phyloP scores from a whole-genome alignment of 2,329 filamentous ascomycete genomes.

The Xylariaceae sp. region DNA sequence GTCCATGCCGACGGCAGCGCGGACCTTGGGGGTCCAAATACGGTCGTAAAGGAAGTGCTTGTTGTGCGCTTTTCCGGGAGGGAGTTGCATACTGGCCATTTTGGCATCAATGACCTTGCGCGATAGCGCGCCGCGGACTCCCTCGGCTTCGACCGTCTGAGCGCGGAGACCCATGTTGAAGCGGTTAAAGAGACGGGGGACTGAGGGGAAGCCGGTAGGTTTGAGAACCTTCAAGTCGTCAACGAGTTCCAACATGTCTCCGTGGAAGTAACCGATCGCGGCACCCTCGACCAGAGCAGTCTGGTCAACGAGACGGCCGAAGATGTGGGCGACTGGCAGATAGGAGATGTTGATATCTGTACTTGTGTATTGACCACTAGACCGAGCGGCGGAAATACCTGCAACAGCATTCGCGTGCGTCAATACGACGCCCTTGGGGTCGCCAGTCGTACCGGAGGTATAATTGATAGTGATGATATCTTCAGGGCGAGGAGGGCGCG shows the following conservation, averaged over 20 bases:
- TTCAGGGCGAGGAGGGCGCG: slow-evolving; percentile 64
- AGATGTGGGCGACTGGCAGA: slow-evolving; percentile 90
- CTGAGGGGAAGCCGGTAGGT: slow-evolving; percentile 78
- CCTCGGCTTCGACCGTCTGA: slow-evolving; percentile 70
- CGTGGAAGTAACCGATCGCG: slow-evolving; percentile 86
- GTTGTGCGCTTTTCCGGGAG: slow-evolving; percentile 69
- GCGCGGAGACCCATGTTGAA: slow-evolving; percentile 79
- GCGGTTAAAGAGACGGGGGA: slow-evolving; percentile 86
- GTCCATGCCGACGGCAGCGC: slow-evolving; percentile 75
- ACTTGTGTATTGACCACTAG: slow-evolving; percentile 44
- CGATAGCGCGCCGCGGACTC: slow-evolving; percentile 75
- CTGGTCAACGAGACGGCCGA: slow-evolving; percentile 79
- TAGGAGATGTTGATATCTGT: slow-evolving; percentile 73
- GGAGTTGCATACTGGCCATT: slow-evolving; percentile 67
- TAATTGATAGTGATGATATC: slow-evolving; percentile 89
- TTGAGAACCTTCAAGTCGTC: slow-evolving; percentile 86
- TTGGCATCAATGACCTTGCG: slow-evolving; percentile 76
- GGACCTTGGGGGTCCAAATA: slow-evolving; percentile 87
- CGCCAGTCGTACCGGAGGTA: slow-evolving; percentile 78
- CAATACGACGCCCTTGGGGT: slow-evolving; percentile 77
- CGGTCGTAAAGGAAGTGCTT: slow-evolving; percentile 73
- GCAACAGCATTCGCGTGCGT: slow-evolving; percentile 78
- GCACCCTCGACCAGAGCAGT: slow-evolving; percentile 64
- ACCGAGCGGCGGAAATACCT: slow-evolving; percentile 57
- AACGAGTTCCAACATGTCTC: slow-evolving; percentile 76